Evolutionary conservation across 345 rosid species (phyloP), one percentile per base, ranked within the genome.

Genomic region (Eucalyptus erythrocorys): DNA sequence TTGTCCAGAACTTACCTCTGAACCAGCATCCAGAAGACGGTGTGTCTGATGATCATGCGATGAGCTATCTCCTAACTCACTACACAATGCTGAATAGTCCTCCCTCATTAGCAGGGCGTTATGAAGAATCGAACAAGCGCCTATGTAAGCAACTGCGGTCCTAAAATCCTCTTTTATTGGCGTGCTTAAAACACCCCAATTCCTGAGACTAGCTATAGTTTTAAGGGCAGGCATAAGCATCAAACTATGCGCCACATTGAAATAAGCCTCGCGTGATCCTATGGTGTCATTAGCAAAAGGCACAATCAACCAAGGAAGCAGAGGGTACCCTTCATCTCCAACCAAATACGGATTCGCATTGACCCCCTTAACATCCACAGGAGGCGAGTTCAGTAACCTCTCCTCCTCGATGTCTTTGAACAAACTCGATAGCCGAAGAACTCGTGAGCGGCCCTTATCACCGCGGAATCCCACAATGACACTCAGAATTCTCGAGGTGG

Each of bases 241-340:
- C 59, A 51, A 85, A 48, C 88, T 79, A 66, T 76, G 93, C 2
- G 91, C 94, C 32, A 30, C 76, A 47, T 94, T 95, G 94, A 94
- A 94, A 55, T 86, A 86, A 79, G 90, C 94, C 85, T 94, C 92
- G 43, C 48, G 13, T 43, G 96, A 90, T 47, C 92, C 94, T 2
- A 92, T 91, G 27, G 53, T 84, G 13, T 79, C 89, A 86, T 90
- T 92, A 49, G 59, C 87, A 88, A 92, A 92, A 37, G 97, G 97
- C 22, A 94, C 94, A 92, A 95, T 93, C 57, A 95, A 84, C 96
- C 97, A 94, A 30, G 95, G 97, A 90, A 94, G 95, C 90, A 94
- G 89, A 88, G 96, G 97, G 80, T 94, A 95, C 27, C 88, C 92
- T 87, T 86, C 90, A 88, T 90, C 92, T 37, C 95, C 97, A 89